A percentile compares a stretch with the other conserved stretches of the same genome.
These are phyloP conservation scores for Populus nigra DNA, from an alignment of 345 rosid genomes.

Conservation along the genomic window DNA sequence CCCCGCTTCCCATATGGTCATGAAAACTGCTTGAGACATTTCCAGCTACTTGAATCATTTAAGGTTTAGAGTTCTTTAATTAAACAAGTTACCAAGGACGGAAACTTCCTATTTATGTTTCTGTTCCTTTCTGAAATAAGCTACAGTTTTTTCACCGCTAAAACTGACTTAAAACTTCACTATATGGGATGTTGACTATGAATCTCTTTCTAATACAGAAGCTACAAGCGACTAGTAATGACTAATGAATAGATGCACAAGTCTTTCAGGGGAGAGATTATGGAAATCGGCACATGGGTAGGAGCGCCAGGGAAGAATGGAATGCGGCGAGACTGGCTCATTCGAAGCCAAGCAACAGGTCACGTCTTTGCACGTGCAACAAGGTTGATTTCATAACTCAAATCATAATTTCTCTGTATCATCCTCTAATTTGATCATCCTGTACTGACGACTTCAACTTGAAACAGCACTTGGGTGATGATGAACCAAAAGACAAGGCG, in stretches of 20 bases:
- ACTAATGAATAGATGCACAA: neutral
- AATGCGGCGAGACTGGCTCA: conserved; percentile 67
- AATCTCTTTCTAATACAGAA: neutral
- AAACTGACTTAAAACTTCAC: neutral
- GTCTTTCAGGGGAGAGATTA: conserved; percentile 55
- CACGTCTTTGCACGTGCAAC: conserved; percentile 55
- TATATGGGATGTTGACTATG: neutral
- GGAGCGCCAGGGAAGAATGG: conserved; percentile 73
- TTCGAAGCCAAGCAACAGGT: conserved; percentile 63
- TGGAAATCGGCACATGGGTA: conserved; percentile 74
- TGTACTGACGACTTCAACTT: conserved; percentile 1
- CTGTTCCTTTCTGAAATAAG: neutral
- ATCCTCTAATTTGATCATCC: neutral
- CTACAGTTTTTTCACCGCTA: neutral
- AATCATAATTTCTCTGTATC: neutral
- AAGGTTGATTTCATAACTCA: conserved; percentile 31
- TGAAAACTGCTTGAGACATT: neutral
- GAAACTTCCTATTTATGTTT: neutral
- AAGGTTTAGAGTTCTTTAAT: neutral
- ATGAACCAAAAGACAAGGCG: conserved; percentile 68
- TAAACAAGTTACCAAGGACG: neutral
- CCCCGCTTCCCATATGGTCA: neutral
- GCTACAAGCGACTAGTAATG: neutral
- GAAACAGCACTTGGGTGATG: conserved; percentile 69
- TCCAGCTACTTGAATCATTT: neutral